Base-by-base conservation (phyloP, 129 eudicot genomes). In the Dittrichia graveolens region DNA sequence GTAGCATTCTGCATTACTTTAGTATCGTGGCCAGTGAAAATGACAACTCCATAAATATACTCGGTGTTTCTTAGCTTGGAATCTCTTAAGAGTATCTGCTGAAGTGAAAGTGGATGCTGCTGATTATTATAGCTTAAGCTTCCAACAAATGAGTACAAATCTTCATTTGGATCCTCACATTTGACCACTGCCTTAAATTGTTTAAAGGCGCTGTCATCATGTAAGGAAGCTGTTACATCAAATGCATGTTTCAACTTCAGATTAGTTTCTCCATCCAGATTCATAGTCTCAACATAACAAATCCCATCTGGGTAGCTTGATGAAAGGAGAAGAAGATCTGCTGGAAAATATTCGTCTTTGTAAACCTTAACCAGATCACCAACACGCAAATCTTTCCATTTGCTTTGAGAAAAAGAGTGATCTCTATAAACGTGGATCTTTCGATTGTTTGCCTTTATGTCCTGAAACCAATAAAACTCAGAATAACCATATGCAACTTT, bases 151-250 rank as follows among this genome's bases (percentile, higher is more conserved):
- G 97, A 77, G 68, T 90, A 95, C 24, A 95, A 90, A 80, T 91
- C 87, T 58, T 95, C 99, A 49, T 95, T 95, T 60, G 99, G 99
- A 72, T 95, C 99, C 79, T 95, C 99, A 76, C 96, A 95, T 63
- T 88, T 91, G 64, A 91, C 83, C 57, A 88, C 75, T 12, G 97
- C 94, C 76, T 85, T 88, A 34, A 95, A 88, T 39, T 88, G 75
- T 49, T 76, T 71, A 48, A 95, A 81, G 31, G 89, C 85, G n/a
- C 46, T 41, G 40, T 88, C 97, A 50, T 81, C 90, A 0, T 58
- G 67, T 42, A 95, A 78, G 37, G 88, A 79, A 60, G 88, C 78
- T 49, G 97, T 95, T 18, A 81, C 79, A 78, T 91, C 95, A 41
- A 91, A 84, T 61, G 99, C 91, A 69, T 91, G 95, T 72, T 91